phyloP scores from a whole-genome alignment of 2,329 filamentous ascomycete genomes.

The Paramyrothecium sp. region DNA sequence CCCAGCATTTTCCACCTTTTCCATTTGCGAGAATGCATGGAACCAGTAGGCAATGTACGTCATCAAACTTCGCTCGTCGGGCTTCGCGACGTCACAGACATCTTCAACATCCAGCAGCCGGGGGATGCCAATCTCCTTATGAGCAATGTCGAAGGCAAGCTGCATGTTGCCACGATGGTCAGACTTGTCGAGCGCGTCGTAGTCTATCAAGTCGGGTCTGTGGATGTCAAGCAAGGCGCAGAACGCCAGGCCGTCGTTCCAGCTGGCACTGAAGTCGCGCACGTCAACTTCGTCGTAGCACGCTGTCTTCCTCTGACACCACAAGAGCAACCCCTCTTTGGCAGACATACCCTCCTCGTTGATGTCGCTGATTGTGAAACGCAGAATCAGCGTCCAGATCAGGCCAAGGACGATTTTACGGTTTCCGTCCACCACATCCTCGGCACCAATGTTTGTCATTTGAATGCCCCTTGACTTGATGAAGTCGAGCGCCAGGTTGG shows the following conservation, averaged over 20 bases:
- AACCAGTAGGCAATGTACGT: slow-evolving; percentile 99
- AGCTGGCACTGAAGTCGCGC: slow-evolving; percentile 89
- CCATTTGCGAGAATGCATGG: slow-evolving; percentile 98
- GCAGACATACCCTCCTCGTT: slow-evolving; percentile 97
- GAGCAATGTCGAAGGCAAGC: slow-evolving; percentile 92
- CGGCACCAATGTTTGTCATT: slow-evolving; percentile 97
- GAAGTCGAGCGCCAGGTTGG: slow-evolving; percentile 91
- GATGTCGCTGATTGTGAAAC: slow-evolving; percentile 98
- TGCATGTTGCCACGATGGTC: slow-evolving; percentile 98
- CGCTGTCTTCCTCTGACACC: slow-evolving; percentile 98
- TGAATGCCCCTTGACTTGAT: slow-evolving; percentile 89
- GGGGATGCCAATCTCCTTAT: slow-evolving; percentile 95
- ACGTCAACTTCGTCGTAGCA: slow-evolving; percentile 98
- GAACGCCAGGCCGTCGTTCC: slow-evolving; percentile 97
- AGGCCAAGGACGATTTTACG: slow-evolving; percentile 95
- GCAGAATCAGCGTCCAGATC: slow-evolving; percentile 97
- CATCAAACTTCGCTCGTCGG: slow-evolving; percentile 96
- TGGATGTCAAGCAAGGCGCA: slow-evolving; percentile 97
- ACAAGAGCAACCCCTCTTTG: slow-evolving; percentile 90
- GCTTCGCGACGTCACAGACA: slow-evolving; percentile 93
- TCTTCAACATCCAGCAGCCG: slow-evolving; percentile 96
- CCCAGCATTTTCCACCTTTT: slow-evolving; percentile 96
- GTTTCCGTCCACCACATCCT: slow-evolving; percentile 97
- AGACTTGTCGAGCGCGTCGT: slow-evolving; percentile 87
- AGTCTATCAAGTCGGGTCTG: slow-evolving; percentile 94